Evolutionary conservation across 2,329 filamentous ascomycete species (phyloP), one percentile per base, ranked within the genome.

Genomic region (Scortechinia acanthostroma): DNA sequence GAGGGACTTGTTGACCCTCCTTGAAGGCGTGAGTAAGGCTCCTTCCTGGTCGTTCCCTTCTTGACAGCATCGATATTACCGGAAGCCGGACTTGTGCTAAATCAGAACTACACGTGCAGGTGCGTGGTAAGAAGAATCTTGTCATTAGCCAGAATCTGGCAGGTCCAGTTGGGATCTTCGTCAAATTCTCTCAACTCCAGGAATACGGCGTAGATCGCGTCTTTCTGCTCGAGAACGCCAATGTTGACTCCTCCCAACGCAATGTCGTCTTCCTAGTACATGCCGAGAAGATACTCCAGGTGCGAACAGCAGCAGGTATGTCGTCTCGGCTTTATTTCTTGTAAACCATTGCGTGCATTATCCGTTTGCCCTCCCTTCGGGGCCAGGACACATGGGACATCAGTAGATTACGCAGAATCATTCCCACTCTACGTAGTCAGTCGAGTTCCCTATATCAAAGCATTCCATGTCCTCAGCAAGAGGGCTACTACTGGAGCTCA

Each of bases 191-290:
- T 14, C 10, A 15, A 19, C 35, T 40, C 10, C 35, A 85, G 55
- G 80, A 86, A 53, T 84, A 86, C 65, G 82, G 81, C 42, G 80
- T 86, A 48, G 80, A 85, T 57, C 80, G 80, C 54, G 74, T 83
- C 19, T 85, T 85, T 62, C 74, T 84, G 58, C 69, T 86, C 40
- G 81, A 86, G 60, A 85, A 85, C 58, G 74, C 74, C 58, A 84
- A 85, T 61, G 71, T 81, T 58, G 81, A 86, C 59, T 40, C 35
- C 10, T 76, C 76, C 35, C 81, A 85, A 58, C 71, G 77, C 54
- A 86, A 84, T 63, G 71, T 86, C 45, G 70, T 86, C 48, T 86
- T 84, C 56, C 65, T 86, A 45, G 74, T 78, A 16, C 69, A 80
- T 57, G 80, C 77, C 42, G 35, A 40, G 20, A 82, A 80, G 58